Evolutionary conservation across 1,139 yeast species (phyloP), one percentile per base, ranked within the genome.

Genomic region (Fermentozyma sake): DNA sequence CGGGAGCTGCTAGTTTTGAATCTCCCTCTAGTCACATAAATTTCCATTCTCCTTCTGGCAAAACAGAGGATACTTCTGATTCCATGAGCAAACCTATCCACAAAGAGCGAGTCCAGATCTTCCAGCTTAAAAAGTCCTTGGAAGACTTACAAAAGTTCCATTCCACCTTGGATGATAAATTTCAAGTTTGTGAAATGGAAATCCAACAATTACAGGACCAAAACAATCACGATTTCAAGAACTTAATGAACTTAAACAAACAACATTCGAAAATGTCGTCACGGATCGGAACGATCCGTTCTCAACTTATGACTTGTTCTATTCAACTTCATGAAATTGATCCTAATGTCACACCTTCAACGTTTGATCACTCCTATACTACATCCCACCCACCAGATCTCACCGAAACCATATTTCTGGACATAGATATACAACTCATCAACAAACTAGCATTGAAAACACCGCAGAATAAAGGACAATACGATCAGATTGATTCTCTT

Each of bases 81-180:
- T n/a, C n/a, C n/a, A n/a, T n/a, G n/a, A n/a, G n/a, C n/a, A n/a
- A n/a, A n/a, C n/a, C n/a, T n/a, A n/a, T n/a, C n/a, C n/a, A n/a
- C n/a, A n/a, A n/a, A n/a, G n/a, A n/a, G n/a, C n/a, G n/a, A n/a
- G n/a, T n/a, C n/a, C n/a, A n/a, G n/a, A n/a, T n/a, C n/a, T 37
- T 34, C 20, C 35, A 38, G 14, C 30, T 41, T 16, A 33, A 33
- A n/a, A 31, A 34, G 16, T 35, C 40, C n/a, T 32, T 41, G 27
- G 37, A 33, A 6, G 42, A 39, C 9, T 27, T 41, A 19, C 41
- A 39, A 15, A 21, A 20, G 6, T 39, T 35, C 24, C 37, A 41
- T 22, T 30, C 10, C 7, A 16, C 18, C 7, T 30, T 41, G 11
- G 29, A 31, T 9, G 24, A 23, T 20, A 35, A 31, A 26, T 41